A percentile compares a stretch with the other conserved stretches of the same genome.
Evolutionary conservation across 176 grass and related monocot species (phyloP).

Genomic region (Carex cristatella): DNA sequence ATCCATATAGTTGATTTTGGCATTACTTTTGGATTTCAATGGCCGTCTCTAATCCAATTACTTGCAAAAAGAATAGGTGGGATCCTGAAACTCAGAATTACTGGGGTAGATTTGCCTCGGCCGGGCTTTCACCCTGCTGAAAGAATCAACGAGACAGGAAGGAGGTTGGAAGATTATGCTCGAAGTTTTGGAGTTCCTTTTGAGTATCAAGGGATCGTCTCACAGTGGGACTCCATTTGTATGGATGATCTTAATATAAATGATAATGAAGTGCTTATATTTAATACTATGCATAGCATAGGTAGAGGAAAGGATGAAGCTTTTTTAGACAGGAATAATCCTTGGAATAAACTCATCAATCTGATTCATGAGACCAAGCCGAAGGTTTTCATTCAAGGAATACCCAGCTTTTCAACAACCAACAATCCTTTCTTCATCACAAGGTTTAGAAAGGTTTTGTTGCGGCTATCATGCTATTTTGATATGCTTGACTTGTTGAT

Average conservation of each 20-base stretch:
- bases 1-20: slow-evolving; percentile 57
- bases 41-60: slow-evolving; percentile 41
- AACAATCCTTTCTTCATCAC: slow-evolving; percentile 10
- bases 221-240: slow-evolving; percentile 36
- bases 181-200: background rate
- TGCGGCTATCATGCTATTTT: slow-evolving; percentile 10
- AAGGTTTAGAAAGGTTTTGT: slow-evolving; percentile 31
- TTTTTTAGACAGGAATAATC: slow-evolving; percentile 20
- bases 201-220: slow-evolving; percentile 23
- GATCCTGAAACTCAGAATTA: slow-evolving; percentile 41
- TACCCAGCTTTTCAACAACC: slow-evolving; percentile 17
- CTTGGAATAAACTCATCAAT: slow-evolving; percentile 30
- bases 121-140: background rate
- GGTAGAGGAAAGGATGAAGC: slow-evolving; percentile 27
- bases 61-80: slow-evolving; percentile 27
- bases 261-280: slow-evolving; percentile 32
- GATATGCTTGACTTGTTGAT: background rate
- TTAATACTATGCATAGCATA: slow-evolving; percentile 31
- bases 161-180: background rate
- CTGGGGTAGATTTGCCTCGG: slow-evolving; percentile 28
- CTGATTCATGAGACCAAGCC: slow-evolving; percentile 32
- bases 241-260: slow-evolving; percentile 35
- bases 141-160: background rate
- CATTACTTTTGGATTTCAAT: slow-evolving; percentile 54
- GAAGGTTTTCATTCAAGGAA: slow-evolving; percentile 25